Conservation (phyloP, 2,329 filamentous ascomycete genomes). For the Clonostachys solani region DNA sequence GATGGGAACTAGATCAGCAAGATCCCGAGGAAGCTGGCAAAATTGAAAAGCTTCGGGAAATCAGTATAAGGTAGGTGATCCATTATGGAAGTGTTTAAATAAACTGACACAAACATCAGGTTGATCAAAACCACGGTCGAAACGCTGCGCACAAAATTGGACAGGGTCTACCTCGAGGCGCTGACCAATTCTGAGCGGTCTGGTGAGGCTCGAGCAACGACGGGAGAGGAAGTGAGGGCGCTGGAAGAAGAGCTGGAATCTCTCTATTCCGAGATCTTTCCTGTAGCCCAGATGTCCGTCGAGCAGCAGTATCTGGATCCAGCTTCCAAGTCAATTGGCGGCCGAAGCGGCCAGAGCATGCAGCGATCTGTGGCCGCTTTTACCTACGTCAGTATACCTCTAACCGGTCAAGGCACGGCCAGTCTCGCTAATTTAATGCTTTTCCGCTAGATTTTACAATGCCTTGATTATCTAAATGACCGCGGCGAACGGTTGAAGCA, state of each 20-base stretch:
- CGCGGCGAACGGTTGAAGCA: slow-evolving; percentile 35
- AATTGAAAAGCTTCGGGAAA: slow-evolving; percentile 54
- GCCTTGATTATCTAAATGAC: slow-evolving; percentile 45
- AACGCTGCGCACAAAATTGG: slow-evolving; percentile 46
- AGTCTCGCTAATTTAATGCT: slow-evolving; percentile 1
- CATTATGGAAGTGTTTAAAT: not conserved
- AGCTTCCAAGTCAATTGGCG: slow-evolving; percentile 40
- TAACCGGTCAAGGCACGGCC: too few relatives aligned
- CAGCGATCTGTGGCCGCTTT: slow-evolving; percentile 40
- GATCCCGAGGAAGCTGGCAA: slow-evolving; percentile 46
- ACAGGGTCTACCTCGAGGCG: slow-evolving; percentile 49
- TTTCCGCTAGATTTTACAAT: slow-evolving; percentile 17
- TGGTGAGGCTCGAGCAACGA: slow-evolving; percentile 15
- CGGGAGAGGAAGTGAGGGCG: slow-evolving; percentile 37
- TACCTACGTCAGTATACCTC: slow-evolving; percentile 38
- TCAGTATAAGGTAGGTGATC: slow-evolving; percentile 41
- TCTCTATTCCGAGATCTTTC: slow-evolving; percentile 63
- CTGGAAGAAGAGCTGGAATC: slow-evolving; percentile 65
- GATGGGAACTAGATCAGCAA: slow-evolving; percentile 52
- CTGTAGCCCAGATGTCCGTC: slow-evolving; percentile 66
- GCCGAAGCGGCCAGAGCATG: slow-evolving; percentile 36
- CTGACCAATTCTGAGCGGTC: slow-evolving; percentile 22
- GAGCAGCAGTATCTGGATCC: slow-evolving; percentile 65
- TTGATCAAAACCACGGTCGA: slow-evolving; percentile 55
- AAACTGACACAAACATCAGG: slow-evolving; percentile 16